Conservation (phyloP, 2,329 filamentous ascomycete genomes). For the Trichoderma hamatum region DNA sequence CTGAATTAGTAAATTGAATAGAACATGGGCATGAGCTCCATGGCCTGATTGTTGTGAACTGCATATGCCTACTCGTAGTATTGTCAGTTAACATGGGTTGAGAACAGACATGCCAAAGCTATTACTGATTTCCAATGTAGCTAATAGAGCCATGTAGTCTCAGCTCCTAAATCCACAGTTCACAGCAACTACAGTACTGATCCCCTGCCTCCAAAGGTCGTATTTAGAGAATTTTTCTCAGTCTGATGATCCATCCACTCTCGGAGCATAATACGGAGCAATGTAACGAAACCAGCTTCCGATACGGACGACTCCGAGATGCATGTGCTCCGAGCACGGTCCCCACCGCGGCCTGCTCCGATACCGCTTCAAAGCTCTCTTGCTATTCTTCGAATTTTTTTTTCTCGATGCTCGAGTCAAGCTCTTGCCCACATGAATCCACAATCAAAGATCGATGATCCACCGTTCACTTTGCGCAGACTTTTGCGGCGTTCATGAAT, state of each 20-base stretch:
- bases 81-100: neutral
- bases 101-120: neutral
- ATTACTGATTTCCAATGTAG: neutral
- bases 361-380: slow-evolving; percentile 12
- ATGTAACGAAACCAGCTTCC: neutral
- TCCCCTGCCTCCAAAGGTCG: neutral
- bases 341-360: slow-evolving; percentile 15
- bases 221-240: neutral
- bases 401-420: neutral
- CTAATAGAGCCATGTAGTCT: neutral
- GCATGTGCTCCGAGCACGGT: neutral
- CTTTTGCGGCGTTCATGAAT: neutral
- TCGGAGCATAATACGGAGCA: slow-evolving; percentile 3
- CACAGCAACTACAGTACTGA: neutral
- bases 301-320: slow-evolving; percentile 14
- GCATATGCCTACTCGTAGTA: neutral
- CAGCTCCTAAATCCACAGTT: too few relatives aligned
- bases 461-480: neutral
- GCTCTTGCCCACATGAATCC: slow-evolving; percentile 4
- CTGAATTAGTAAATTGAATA: neutral
- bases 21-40: neutral
- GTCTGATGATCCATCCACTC: neutral
- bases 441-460: slow-evolving; percentile 1
- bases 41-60: neutral
- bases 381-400: neutral